Conservation (phyloP, 164 flowering plant genomes). For the Berberis thunbergii region DNA sequence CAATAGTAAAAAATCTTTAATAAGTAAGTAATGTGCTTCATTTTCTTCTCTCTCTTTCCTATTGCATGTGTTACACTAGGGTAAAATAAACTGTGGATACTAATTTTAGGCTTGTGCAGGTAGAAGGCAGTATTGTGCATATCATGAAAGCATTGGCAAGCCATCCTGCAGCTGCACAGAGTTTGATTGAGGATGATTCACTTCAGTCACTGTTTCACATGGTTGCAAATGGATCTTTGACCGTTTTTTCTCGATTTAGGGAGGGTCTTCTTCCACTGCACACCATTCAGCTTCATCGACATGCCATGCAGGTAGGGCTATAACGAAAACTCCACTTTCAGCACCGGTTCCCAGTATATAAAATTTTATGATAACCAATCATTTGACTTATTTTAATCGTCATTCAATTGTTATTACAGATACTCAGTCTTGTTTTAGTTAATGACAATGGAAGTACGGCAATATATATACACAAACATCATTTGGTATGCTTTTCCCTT, state of each 20-base stretch:
- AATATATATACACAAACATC: conserved; percentile 81
- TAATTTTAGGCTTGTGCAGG: conserved; percentile 32
- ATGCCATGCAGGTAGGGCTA: conserved; percentile 89
- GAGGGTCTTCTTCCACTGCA: conserved; percentile 84
- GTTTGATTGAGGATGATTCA: conserved; percentile 92
- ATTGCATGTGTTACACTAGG: too few species aligned
- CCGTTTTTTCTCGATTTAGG: conserved; percentile 58
- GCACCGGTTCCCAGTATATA: neutral
- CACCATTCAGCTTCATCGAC: conserved; percentile 91
- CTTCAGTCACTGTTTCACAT: conserved; percentile 79
- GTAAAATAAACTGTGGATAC: neutral
- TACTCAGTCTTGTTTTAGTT: conserved; percentile 88
- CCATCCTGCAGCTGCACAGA: conserved; percentile 94
- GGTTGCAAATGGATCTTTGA: conserved; percentile 86
- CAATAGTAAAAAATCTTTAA: too few species aligned
- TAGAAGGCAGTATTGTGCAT: conserved; percentile 92
- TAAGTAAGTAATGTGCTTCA: too few species aligned
- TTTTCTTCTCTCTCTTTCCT: too few species aligned
- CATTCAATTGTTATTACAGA: conserved; percentile 32
- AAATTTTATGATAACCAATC: neutral
- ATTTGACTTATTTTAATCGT: neutral
- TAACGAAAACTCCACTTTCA: neutral
- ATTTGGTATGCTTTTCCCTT: conserved; percentile 53
- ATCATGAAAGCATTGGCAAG: conserved; percentile 96
- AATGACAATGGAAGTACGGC: conserved; percentile 98